Conservation (phyloP, 768 basidiomycete species). For the Strobilomyces dryophilus region DNA sequence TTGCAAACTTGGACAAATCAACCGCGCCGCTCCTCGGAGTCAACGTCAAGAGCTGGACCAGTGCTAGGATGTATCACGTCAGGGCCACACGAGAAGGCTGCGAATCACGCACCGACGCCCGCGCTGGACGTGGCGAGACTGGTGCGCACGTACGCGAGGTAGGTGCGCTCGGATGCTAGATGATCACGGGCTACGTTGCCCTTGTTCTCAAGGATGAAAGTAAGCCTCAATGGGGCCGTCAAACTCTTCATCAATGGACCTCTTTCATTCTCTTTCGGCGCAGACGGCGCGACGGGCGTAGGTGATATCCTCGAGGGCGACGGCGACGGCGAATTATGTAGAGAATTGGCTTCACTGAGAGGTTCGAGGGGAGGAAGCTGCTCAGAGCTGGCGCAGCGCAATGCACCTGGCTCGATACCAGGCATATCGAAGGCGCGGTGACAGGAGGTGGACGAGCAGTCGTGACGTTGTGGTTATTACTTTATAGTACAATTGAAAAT, state of each 20-base stretch:
- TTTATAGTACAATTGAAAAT: not conserved
- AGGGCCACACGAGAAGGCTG: not conserved
- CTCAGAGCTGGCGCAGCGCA: conserved; percentile 6
- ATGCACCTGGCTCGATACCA: conserved; percentile 3
- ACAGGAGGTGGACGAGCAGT: too few species aligned
- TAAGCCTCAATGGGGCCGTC: conserved; percentile 15
- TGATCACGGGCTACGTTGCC: conserved; percentile 65
- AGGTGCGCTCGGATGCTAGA: conserved; percentile 59
- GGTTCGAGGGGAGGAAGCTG: conserved; percentile 23
- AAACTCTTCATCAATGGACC: not conserved
- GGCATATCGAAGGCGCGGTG: conserved; percentile 9
- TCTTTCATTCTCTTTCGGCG: not conserved
- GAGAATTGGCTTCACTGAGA: conserved; percentile 11
- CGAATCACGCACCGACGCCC: conserved; percentile 49
- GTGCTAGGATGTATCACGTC: conserved; percentile 28
- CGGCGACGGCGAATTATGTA: not conserved
- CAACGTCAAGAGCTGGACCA: conserved; percentile 52
- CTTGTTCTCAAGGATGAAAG: conserved; percentile 47
- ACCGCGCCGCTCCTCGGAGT: conserved; percentile 8
- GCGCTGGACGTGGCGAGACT: conserved; percentile 55
- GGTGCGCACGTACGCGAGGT: conserved; percentile 61
- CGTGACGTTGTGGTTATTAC: too few species aligned
- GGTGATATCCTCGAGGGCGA: not conserved
- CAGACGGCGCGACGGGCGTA: not conserved
- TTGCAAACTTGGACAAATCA: conserved; percentile 33